Evolutionary conservation across 2,329 filamentous ascomycete genomes (phyloP).

Genomic region (Zymoseptoria passerinii): DNA sequence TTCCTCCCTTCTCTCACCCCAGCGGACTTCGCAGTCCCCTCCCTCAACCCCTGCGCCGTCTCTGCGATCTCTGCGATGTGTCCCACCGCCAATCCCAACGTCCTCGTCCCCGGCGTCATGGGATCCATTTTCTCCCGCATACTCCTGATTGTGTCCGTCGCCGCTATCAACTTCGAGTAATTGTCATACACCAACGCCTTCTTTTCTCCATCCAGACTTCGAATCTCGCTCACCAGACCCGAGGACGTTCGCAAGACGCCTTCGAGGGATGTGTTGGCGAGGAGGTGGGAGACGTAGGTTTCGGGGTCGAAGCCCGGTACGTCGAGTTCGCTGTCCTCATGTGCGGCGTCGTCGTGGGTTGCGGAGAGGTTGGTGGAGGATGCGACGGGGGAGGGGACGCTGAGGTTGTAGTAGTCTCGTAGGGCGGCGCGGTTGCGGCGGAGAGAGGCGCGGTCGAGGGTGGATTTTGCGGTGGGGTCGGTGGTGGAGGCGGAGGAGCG

Average conservation of each 20-base stretch:
- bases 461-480: conserved; percentile 22
- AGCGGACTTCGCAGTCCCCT: conserved; percentile 18
- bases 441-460: conserved; percentile 36
- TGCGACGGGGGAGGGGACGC: conserved; percentile 27
- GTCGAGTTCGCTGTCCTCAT: conserved; percentile 57
- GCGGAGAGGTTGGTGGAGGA: conserved; percentile 12
- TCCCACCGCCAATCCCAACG: conserved; percentile 62
- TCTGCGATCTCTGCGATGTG: conserved; percentile 68
- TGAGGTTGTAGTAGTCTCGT: conserved; percentile 90
- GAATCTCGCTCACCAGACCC: conserved; percentile 64
- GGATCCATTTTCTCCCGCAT: conserved; percentile 79
- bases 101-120: conserved; percentile 63
- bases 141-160: conserved; percentile 89
- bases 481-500: conserved; percentile 61
- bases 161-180: conserved; percentile 92
- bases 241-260: conserved; percentile 64
- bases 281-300: conserved; percentile 55
- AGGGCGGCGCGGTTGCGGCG: conserved; percentile 75
- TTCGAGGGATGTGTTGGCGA: conserved; percentile 56
- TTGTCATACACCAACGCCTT: conserved; percentile 98
- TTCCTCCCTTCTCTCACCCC: conserved; percentile 33
- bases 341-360: conserved; percentile 32
- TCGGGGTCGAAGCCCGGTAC: conserved; percentile 61
- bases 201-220: conserved; percentile 86
- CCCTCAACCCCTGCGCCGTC: conserved; percentile 41